phyloP scores from a whole-genome alignment of 164 flowering plant species.

The Tetrastigma voinierianum region DNA sequence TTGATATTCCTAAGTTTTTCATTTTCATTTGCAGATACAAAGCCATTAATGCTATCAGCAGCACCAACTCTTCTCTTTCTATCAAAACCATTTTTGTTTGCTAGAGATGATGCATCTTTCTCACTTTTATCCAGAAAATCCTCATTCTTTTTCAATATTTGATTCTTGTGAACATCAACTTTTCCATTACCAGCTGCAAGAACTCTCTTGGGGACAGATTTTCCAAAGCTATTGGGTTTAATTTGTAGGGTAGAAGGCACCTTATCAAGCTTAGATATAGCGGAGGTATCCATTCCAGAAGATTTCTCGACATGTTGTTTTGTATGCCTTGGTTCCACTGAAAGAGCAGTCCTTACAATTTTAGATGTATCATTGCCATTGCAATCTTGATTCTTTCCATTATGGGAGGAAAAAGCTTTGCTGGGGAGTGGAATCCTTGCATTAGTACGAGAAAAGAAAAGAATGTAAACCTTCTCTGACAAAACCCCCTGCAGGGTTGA shows the following conservation, averaged over 20 bases:
- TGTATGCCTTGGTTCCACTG: conserved; percentile 24
- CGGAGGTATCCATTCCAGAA: conserved; percentile 20
- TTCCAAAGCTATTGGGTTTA: conserved; percentile 37
- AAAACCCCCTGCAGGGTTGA: conserved; percentile 80
- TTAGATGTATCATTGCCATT: conserved; percentile 44
- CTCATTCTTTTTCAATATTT: conserved; percentile 24
- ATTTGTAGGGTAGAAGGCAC: conserved; percentile 30
- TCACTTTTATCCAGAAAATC: conserved; percentile 18
- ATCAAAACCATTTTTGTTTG: conserved; percentile 19
- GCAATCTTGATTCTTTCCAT: conserved; percentile 36
- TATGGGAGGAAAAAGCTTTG: conserved; percentile 37
- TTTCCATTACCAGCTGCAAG: conserved; percentile 43
- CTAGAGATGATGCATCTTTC: conserved; percentile 3
- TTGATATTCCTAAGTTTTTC: conserved; percentile 17
- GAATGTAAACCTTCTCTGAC: conserved; percentile 93
- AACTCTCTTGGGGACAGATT: conserved; percentile 29
- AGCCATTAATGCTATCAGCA: neutral
- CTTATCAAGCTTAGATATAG: conserved; percentile 37
- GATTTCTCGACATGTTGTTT: conserved; percentile 25
- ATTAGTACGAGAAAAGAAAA: conserved; percentile 80
- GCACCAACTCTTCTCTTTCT: conserved; percentile 16
- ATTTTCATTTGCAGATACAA: conserved; percentile 21
- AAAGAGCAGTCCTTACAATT: conserved; percentile 19
- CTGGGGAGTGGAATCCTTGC: conserved; percentile 44
- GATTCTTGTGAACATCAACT: conserved; percentile 25